Percentiles rank a stretch among this genome's conserved stretches.
These are phyloP conservation scores for Aspergillus conjunctus DNA, from an alignment of 495 filamentous ascomycete genomes.

Conservation along the genomic window DNA sequence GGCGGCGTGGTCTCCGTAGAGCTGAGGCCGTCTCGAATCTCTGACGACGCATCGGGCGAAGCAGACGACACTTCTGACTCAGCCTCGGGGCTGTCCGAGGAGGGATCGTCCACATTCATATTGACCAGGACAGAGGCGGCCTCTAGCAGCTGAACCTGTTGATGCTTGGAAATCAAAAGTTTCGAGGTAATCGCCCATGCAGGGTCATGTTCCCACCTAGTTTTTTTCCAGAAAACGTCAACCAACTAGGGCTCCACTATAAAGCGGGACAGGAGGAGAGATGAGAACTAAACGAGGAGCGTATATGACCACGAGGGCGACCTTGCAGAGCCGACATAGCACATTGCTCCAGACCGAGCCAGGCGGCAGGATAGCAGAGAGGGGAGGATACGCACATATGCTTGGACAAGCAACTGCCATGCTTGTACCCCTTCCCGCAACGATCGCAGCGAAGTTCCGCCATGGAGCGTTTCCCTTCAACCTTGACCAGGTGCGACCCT, in stretches of 20 bases:
- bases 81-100: slow-evolving; percentile 63
- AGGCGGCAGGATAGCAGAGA: slow-evolving; percentile 46
- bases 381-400: slow-evolving; percentile 89
- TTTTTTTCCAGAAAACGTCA: slow-evolving; percentile 43
- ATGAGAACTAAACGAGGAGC: slow-evolving; percentile 23
- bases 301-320: slow-evolving; percentile 48
- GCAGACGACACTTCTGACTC: slow-evolving; percentile 80
- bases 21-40: slow-evolving; percentile 67
- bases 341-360: slow-evolving; percentile 43
- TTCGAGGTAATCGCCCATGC: slow-evolving; percentile 98
- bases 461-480: slow-evolving; percentile 72
- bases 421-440: slow-evolving; percentile 99
- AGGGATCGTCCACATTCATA: slow-evolving; percentile 72
- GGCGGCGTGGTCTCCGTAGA: slow-evolving; percentile 60
- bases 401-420: slow-evolving; percentile 99
- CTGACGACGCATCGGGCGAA: slow-evolving; percentile 78
- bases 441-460: slow-evolving; percentile 93
- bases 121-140: slow-evolving; percentile 90
- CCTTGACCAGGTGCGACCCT: slow-evolving; percentile 75
- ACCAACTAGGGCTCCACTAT: slow-evolving; percentile 31
- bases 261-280: slow-evolving; percentile 16
- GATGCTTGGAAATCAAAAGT: slow-evolving; percentile 97
- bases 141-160: slow-evolving; percentile 97
- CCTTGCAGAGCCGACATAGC: slow-evolving; percentile 50
- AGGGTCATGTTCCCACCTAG: slow-evolving; percentile 98